Conservation (phyloP, 2,329 filamentous ascomycete species). For the Colletotrichum tropicicola region DNA sequence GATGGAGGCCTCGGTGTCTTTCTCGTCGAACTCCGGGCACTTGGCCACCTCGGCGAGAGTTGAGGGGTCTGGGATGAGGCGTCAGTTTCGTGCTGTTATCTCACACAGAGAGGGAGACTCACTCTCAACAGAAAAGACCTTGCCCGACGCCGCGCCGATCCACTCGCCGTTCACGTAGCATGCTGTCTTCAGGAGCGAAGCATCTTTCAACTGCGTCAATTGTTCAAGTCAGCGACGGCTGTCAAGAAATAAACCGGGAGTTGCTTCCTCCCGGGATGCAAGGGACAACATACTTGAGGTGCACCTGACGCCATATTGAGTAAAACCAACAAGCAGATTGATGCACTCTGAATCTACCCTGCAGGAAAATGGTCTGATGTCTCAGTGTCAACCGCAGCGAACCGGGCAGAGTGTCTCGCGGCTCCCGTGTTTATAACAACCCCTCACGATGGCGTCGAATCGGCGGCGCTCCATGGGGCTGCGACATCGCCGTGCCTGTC, state of each 20-base stretch:
- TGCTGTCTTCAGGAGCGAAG: constrained; percentile 74
- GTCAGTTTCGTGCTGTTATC: not conserved
- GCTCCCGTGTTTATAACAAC: constrained; percentile 19
- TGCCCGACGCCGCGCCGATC: constrained; percentile 74
- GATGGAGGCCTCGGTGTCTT: constrained; percentile 76
- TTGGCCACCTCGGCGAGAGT: constrained; percentile 73
- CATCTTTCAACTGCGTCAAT: constrained; percentile 65
- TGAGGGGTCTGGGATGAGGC: constrained; percentile 68
- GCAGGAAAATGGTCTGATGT: constrained; percentile 5
- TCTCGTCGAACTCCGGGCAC: constrained; percentile 76
- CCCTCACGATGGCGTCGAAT: constrained; percentile 9
- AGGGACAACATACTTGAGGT: not conserved
- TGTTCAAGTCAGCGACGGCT: not conserved
- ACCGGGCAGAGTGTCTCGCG: not conserved
- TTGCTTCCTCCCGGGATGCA: not conserved
- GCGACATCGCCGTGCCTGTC: not conserved
- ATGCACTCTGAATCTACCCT: not conserved
- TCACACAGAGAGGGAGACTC: not conserved
- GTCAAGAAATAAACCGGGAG: not conserved
- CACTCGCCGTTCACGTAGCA: constrained; percentile 82
- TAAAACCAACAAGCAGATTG: not conserved
- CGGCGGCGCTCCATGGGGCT: not conserved
- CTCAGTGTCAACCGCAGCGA: not conserved
- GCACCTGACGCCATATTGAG: constrained; percentile 14
- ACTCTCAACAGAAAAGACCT: constrained; percentile 78